Evolutionary conservation across 1,284 basidiomycete genomes (phyloP), one percentile per base, ranked within the genome.

Genomic region (Naganishia cerealis): DNA sequence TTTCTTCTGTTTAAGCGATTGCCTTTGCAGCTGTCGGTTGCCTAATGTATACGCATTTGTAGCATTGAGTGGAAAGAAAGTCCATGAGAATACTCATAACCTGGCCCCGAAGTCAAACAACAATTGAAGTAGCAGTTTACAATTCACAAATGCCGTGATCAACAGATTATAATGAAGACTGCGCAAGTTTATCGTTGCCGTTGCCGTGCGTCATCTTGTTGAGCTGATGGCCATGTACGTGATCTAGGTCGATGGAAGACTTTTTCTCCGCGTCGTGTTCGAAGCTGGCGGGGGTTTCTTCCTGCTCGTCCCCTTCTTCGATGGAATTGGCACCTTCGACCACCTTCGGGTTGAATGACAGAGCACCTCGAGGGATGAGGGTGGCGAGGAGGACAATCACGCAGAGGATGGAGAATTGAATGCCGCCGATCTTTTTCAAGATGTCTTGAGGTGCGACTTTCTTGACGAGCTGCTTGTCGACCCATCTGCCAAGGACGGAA

Each of bases 401-500:
- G 24, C 73, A 75, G 54, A 78, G 71, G 53, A 81, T 73, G 43
- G 74, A 75, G 72, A 80, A 81, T 66, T 80, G 77, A 38, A 72
- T 65, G 29, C 67, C 61, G 6, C 55, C 53, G 54, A 68, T 42
- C 33, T 48, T 65, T 16, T 67, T 67, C 53, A 63, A 39, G 16
- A 61, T 36, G 18, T 67, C 48, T 26, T 36, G 43, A 7, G 65
- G 9, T 6, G 46, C 26, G 36, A 53, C 52, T 16, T 52, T 55
- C 26, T 54, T 48, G 39, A 50, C 65, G 58, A 70, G 57, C 39
- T 67, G 58, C 40, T 72, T 57, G 46, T 80, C 80, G 66, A 80
- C 75, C 73, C 75, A 77, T 54, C 75, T 75, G 42, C 80, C 80
- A 42, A 81, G 75, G 46, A 78, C 73, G n/a, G 77, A 75, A 16